Evolutionary conservation across 2,329 filamentous ascomycete species (phyloP).

Genomic region (Colletotrichum brevisporum): DNA sequence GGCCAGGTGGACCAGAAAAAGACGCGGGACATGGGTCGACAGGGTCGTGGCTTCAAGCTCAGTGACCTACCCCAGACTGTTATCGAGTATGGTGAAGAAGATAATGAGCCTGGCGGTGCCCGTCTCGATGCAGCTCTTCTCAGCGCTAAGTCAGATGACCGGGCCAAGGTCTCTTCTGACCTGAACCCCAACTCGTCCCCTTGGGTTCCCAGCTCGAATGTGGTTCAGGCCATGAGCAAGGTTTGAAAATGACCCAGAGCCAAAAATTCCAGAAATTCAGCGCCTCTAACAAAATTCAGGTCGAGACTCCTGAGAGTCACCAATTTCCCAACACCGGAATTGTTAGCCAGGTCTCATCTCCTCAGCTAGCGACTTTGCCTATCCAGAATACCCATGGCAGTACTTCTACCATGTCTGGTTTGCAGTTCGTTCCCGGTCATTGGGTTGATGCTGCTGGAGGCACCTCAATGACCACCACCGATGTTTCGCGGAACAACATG

Average conservation of each 20-base stretch:
- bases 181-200: slow-evolving; percentile 36
- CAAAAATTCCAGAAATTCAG: not conserved
- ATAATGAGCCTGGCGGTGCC: slow-evolving; percentile 34
- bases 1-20: slow-evolving; percentile 10
- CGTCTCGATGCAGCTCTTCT: slow-evolving; percentile 14
- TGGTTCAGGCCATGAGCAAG: not conserved
- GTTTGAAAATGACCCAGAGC: slow-evolving; percentile 1
- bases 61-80: slow-evolving; percentile 15
- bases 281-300: not conserved
- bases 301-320: not conserved
- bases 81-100: slow-evolving; percentile 20
- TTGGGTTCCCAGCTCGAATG: slow-evolving; percentile 30
- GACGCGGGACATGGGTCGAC: slow-evolving; percentile 10
- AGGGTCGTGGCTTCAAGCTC: not conserved
- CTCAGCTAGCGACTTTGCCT: not conserved
- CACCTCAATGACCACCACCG: not conserved
- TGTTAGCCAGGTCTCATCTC: not conserved
- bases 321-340: not conserved
- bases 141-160: not conserved
- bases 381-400: not conserved
- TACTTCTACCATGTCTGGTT: slow-evolving; percentile 1
- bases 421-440: slow-evolving; percentile 9
- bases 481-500: not conserved
- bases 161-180: slow-evolving; percentile 11
- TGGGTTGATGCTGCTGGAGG: not conserved